Percentiles rank a stretch among this genome's conserved stretches.
phyloP scores from a whole-genome alignment of 192 early-diverging fungal species.

The Phycomyces blakesleeanus region DNA sequence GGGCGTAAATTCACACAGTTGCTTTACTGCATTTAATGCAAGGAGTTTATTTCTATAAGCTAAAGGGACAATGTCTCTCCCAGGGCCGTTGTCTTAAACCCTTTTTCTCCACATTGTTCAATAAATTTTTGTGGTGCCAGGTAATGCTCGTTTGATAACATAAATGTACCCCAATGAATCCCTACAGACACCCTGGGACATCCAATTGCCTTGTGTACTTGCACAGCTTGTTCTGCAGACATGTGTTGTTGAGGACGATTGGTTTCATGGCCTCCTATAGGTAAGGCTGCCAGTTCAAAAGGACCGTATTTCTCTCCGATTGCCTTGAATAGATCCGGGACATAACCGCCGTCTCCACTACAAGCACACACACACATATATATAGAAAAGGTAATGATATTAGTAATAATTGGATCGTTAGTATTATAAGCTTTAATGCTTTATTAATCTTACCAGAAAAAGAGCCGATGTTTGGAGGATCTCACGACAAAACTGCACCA shows the following conservation, averaged over 20 bases:
- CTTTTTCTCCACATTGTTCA: neutral
- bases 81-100: neutral
- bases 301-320: constrained; percentile 42
- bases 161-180: constrained; percentile 54
- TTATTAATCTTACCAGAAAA: constrained; percentile 34
- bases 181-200: constrained; percentile 37
- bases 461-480: constrained; percentile 32
- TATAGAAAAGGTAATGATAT: neutral
- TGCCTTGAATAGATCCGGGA: constrained; percentile 41
- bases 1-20: no score
- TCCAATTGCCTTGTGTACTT: constrained; percentile 40
- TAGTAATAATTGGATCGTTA: neutral
- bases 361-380: neutral
- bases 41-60: neutral
- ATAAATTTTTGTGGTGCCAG: constrained; percentile 32
- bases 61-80: neutral
- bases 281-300: constrained; percentile 44
- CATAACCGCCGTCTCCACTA: constrained; percentile 45
- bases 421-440: neutral
- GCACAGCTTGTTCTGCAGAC: constrained; percentile 39
- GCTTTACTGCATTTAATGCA: no score
- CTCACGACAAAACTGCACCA: constrained; percentile 47
- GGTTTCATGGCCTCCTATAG: constrained; percentile 43
- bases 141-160: constrained; percentile 42
- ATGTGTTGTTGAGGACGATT: constrained; percentile 38